Conservation (phyloP, 768 basidiomycete species). For the Leccinum pellstonianum region DNA sequence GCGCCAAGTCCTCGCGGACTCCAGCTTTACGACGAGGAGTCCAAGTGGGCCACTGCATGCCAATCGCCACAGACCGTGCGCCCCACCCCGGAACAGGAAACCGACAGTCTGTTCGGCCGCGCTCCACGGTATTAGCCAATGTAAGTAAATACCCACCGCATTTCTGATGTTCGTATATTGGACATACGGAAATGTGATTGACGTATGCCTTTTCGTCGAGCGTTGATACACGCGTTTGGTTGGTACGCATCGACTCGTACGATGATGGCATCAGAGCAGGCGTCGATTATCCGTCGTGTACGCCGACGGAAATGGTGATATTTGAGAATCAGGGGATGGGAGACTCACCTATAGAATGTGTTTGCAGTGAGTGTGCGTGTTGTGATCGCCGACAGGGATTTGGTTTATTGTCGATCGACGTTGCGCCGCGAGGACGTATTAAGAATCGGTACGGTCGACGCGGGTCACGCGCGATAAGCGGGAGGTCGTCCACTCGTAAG, state of each 20-base stretch:
- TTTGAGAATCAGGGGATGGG: conserved; percentile 7
- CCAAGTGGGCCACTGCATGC: not conserved
- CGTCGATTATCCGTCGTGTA: conserved; percentile 5
- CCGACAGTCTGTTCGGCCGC: conserved; percentile 5
- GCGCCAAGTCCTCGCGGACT: not conserved
- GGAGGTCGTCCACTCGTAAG: not conserved
- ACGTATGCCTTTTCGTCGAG: not conserved
- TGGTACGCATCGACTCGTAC: not conserved
- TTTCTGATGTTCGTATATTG: not conserved
- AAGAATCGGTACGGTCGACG: conserved; percentile 7
- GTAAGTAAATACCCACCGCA: not conserved
- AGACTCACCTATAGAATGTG: not conserved
- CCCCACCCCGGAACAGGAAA: not conserved
- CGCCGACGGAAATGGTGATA: conserved; percentile 8
- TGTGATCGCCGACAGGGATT: conserved; percentile 22
- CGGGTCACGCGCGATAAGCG: conserved; percentile 5
- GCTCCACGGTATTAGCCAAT: not conserved
- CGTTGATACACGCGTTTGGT: not conserved
- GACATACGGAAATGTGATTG: not conserved
- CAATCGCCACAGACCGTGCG: not conserved
- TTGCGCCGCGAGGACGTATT: conserved; percentile 6
- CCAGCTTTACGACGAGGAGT: not conserved
- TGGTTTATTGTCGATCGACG: not conserved
- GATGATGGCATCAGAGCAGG: not conserved
- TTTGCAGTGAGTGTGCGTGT: conserved; percentile 10